Conservation (phyloP, 129 eudicot genomes). For the Apium graveolens region DNA sequence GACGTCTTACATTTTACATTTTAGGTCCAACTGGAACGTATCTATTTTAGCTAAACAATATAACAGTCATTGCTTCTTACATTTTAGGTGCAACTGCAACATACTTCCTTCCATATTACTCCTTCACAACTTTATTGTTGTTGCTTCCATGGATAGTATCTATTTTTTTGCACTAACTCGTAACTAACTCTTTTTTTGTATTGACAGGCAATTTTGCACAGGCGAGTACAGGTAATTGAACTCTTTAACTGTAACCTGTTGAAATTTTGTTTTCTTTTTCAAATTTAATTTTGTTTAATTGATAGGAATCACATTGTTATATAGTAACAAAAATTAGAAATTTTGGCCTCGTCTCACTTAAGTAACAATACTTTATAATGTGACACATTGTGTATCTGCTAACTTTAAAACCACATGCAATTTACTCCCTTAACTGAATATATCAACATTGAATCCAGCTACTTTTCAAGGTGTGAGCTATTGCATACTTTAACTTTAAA, state of each 20-base stretch:
- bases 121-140: neutral
- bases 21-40: no score
- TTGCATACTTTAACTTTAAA: neutral
- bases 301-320: neutral
- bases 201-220: conserved; percentile 81
- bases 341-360: neutral
- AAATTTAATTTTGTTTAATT: neutral
- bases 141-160: neutral
- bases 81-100: no score
- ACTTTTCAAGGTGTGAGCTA: neutral
- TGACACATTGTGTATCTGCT: neutral
- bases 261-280: neutral
- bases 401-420: neutral
- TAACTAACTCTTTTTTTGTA: neutral
- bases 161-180: neutral
- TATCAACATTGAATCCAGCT: neutral
- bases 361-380: neutral
- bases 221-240: conserved; percentile 65
- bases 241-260: neutral
- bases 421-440: neutral
- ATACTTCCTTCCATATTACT: no score
- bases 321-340: neutral
- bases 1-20: no score
- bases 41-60: no score
- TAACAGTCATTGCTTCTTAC: no score